Conservation (phyloP, 345 rosid genomes). For the Corchorus olitorius region DNA sequence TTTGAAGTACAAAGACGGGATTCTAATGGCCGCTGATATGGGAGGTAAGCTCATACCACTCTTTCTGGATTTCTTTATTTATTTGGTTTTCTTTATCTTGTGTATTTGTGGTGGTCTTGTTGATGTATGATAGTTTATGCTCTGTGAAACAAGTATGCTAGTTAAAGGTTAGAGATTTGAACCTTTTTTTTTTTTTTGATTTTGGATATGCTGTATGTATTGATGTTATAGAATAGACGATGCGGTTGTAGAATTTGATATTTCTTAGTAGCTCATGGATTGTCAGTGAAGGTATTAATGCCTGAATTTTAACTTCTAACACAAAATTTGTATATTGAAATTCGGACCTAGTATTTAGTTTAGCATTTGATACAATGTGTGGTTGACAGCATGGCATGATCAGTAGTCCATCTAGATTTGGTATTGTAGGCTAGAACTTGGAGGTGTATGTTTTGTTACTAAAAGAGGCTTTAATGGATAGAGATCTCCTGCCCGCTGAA, state of each 20-base stretch:
- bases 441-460: background rate
- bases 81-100: background rate
- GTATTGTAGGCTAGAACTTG: background rate
- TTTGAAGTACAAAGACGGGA: conserved; percentile 91
- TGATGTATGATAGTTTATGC: background rate
- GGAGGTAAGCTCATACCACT: conserved; percentile 52
- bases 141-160: background rate
- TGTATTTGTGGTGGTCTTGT: background rate
- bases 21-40: conserved; percentile 96
- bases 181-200: background rate
- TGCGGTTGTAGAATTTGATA: background rate
- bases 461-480: no score
- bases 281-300: background rate
- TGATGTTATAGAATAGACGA: background rate
- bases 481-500: no score
- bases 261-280: background rate
- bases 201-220: background rate
- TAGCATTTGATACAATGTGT: conserved; percentile 2
- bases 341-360: background rate
- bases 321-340: background rate
- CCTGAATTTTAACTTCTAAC: background rate
- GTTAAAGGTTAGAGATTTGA: background rate
- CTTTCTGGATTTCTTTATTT: conserved; percentile 5
- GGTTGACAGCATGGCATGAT: background rate
- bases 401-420: background rate